phyloP scores from a whole-genome alignment of 2,329 filamentous ascomycete genomes.

The Sarocladium oryzae region DNA sequence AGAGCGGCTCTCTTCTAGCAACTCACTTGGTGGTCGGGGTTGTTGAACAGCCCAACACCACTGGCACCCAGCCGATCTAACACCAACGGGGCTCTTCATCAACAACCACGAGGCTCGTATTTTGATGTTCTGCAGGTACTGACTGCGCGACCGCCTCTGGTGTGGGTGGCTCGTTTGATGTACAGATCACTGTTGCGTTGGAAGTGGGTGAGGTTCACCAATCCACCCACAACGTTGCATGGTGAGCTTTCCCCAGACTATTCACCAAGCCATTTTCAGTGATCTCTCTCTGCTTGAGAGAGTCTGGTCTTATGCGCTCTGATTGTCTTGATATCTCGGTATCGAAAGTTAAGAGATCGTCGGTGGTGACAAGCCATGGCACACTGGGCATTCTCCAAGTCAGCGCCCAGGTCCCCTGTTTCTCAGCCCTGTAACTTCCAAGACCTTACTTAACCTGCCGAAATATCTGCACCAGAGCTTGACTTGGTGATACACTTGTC shows the following conservation, averaged over 20 bases:
- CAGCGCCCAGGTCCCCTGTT: too few relatives aligned
- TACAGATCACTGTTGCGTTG: neutral
- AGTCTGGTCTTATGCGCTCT: too few relatives aligned
- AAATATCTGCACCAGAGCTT: too few relatives aligned
- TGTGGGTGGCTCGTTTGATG: neutral
- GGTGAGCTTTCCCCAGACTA: neutral
- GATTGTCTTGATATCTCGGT: neutral
- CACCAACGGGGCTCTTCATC: neutral
- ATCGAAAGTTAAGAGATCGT: neutral
- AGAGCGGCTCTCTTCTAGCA: too few relatives aligned
- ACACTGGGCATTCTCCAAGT: too few relatives aligned
- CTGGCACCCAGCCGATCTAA: neutral
- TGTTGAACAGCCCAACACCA: too few relatives aligned
- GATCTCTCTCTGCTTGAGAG: neutral
- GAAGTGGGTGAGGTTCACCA: neutral
- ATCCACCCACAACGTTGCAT: too few relatives aligned
- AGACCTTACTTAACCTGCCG: neutral
- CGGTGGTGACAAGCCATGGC: neutral
- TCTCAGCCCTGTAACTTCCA: neutral
- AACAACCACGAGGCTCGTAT: neutral
- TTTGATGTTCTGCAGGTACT: constrained; percentile 2
- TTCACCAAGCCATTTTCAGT: too few relatives aligned
- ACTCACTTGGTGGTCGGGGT: too few relatives aligned
- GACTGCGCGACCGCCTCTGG: too few relatives aligned
- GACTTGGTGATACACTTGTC: too few relatives aligned